Base-by-base conservation (phyloP, 148 eudicot genomes). In the Pouteria glomerata region DNA sequence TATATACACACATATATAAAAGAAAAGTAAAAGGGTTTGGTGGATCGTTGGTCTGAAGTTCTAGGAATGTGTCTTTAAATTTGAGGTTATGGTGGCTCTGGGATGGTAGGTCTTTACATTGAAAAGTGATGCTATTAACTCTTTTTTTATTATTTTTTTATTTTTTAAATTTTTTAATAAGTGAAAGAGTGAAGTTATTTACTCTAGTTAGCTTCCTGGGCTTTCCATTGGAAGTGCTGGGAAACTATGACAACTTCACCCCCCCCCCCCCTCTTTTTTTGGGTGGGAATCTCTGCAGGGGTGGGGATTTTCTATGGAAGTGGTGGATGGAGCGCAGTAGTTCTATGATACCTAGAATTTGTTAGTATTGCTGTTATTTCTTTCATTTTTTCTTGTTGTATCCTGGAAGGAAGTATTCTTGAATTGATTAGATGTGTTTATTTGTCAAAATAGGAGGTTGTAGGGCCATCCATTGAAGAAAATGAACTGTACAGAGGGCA, bases 361-460 rank as follows among this genome's bases (percentile, higher is more conserved):
- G 44, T 18, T 57, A 57, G 33, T 18, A 18, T 10, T 15, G 23
- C 42, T 34, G 33, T 35, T 7, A 1, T 16, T 63, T n/a, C 21
- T 41, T 48, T 27, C 31, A 15, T 63, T 21, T 66, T 45, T 13
- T 21, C 2, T 37, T 45, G 15, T 61, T 42, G 18, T 30, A 21
- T 48, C 11, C 19, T 42, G 51, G 47, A 13, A 30, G 6, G 33
- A 1, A 11, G 18, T 45, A 29, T 50, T 67, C 15, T 57, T 16
- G 51, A 57, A 34, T 62, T 16, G 47, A n/a, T 68, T 60, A 14
- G n/a, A 57, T 63, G 27, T 21, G 6, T 18, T 56, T 66, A 59
- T 45, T 37, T 70, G 63, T 66, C 76, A 80, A 21, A 66, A 41
- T 88, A 95, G 99, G 99, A 95, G 80, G 82, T 70, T 58, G 76